Evolutionary conservation across 495 filamentous ascomycete species (phyloP).

Genomic region (Baudoinia panamericana): DNA sequence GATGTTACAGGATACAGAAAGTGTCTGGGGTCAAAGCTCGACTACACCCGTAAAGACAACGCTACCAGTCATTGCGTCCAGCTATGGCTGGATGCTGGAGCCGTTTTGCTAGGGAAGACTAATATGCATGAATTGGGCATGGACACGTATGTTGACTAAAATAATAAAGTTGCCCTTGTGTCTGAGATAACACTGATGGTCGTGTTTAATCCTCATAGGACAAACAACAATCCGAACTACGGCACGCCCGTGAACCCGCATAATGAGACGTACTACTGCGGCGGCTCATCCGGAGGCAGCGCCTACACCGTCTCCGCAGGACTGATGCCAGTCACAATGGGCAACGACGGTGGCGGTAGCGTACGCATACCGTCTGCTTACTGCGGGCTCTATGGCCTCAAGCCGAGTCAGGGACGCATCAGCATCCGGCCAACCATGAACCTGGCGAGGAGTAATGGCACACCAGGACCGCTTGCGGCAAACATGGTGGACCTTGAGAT

Average conservation of each 20-base stretch:
- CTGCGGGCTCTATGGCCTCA: constrained; percentile 81
- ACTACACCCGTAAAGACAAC: constrained; percentile 37
- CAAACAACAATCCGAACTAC: constrained; percentile 66
- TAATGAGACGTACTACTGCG: constrained; percentile 67
- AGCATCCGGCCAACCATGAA: constrained; percentile 47
- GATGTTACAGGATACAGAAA: constrained; percentile 62
- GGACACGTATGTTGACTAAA: too few species aligned
- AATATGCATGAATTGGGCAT: constrained; percentile 88
- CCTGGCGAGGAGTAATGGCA: constrained; percentile 49
- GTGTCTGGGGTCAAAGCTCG: constrained; percentile 46
- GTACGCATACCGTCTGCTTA: constrained; percentile 70
- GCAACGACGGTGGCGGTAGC: constrained; percentile 77
- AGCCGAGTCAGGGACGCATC: constrained; percentile 67
- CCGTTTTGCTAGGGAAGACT: constrained; percentile 69
- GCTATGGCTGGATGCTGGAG: constrained; percentile 65
- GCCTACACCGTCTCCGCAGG: constrained; percentile 67
- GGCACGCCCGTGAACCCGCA: constrained; percentile 80
- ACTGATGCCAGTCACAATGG: constrained; percentile 67
- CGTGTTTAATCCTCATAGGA: constrained; percentile 37
- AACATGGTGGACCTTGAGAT: constrained; percentile 72
- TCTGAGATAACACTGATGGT: too few species aligned
- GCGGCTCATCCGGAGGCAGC: constrained; percentile 76
- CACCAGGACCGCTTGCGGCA: constrained; percentile 62
- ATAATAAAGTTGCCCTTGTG: too few species aligned
- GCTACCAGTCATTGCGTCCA: constrained; percentile 61